Evolutionary conservation across 2,329 filamentous ascomycete species (phyloP), one percentile per base, ranked within the genome.

Genomic region (Epichloe uncinata): DNA sequence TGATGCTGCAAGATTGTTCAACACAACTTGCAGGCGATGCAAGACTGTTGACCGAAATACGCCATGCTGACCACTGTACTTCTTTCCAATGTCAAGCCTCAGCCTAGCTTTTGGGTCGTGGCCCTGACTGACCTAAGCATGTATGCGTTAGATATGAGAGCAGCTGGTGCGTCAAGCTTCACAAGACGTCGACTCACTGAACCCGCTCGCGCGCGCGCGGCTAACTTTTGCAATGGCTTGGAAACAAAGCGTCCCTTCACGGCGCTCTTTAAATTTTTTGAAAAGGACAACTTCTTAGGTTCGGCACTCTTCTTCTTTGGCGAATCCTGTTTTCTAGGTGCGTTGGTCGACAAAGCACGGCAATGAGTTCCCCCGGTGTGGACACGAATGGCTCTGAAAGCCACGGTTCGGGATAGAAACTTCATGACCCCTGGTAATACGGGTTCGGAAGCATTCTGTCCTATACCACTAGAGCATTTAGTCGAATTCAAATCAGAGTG

Each of bases 21-120:
- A 50, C 12, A 73, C 57, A 2, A 48, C 9, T 2, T 67, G 58
- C 48, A 75, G 68, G 6, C 64, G 66, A 30, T 56, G 49, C 48
- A 69, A 55, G 5, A 68, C 64, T 2, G 64, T 61, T 33, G 62
- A 62, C 15, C 64, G 56, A 41, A 69, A 66, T 12, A 62, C 49
- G 7, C 55, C 60, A 60, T 68, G 63, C 6, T 56, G 53, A 38
- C 64, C 63, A 3, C 40, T 45, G 37, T 59, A 57, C 38, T 56
- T 57, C 42, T 59, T 57, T 15, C 42, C 49, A 48, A 50, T 18
- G 38, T 60, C 58, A 7, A 63, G 54, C 5, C 62, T 57, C 15
- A 67, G 43, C 26, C 64, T 61, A 18, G 62, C 58, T 22, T 58
- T 60, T n/a, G 63, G 63, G 46, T 67, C 65, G 54, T 66, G 63